Evolutionary conservation across 1,284 basidiomycete species (phyloP).

Genomic region (Trametes versicolor): DNA sequence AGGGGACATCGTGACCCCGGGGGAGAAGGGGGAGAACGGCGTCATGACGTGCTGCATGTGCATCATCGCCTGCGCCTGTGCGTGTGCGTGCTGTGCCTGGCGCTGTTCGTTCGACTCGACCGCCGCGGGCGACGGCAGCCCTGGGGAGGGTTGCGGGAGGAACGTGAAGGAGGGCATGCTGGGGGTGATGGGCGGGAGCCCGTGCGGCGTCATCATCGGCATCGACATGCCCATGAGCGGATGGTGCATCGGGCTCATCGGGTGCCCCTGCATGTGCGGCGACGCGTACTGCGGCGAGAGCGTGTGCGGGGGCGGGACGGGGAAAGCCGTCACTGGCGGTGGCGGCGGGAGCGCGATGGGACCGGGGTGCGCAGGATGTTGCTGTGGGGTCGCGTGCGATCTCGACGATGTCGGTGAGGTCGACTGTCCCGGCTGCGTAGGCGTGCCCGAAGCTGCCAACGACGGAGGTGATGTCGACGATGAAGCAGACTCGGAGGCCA

Average conservation of each 20-base stretch:
- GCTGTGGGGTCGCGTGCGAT: constrained; percentile 39
- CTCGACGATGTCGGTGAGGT: constrained; percentile 17
- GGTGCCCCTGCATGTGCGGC: constrained; percentile 42
- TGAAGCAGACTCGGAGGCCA: neutral
- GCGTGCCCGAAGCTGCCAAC: constrained; percentile 5
- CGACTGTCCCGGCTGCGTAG: constrained; percentile 15
- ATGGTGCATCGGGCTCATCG: constrained; percentile 48
- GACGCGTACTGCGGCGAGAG: constrained; percentile 44
- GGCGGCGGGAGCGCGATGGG: constrained; percentile 76
- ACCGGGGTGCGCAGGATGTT: constrained; percentile 71
- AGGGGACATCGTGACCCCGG: constrained; percentile 76
- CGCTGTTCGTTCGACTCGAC: constrained; percentile 16
- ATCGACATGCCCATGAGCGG: constrained; percentile 43
- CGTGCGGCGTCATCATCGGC: constrained; percentile 67
- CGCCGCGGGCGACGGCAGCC: constrained; percentile 23
- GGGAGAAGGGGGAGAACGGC: constrained; percentile 60
- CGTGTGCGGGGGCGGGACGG: constrained; percentile 46
- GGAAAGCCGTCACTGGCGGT: constrained; percentile 53
- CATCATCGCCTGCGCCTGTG: constrained; percentile 30
- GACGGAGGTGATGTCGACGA: constrained; percentile 13
- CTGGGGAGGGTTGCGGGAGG: constrained; percentile 54
- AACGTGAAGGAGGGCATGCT: constrained; percentile 84
- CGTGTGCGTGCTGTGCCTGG: constrained; percentile 3
- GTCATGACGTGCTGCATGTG: constrained; percentile 40
- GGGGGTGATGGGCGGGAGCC: constrained; percentile 79